Base-by-base conservation (phyloP, 2,329 filamentous ascomycete genomes). In the Trichoderma atrobrunneum region DNA sequence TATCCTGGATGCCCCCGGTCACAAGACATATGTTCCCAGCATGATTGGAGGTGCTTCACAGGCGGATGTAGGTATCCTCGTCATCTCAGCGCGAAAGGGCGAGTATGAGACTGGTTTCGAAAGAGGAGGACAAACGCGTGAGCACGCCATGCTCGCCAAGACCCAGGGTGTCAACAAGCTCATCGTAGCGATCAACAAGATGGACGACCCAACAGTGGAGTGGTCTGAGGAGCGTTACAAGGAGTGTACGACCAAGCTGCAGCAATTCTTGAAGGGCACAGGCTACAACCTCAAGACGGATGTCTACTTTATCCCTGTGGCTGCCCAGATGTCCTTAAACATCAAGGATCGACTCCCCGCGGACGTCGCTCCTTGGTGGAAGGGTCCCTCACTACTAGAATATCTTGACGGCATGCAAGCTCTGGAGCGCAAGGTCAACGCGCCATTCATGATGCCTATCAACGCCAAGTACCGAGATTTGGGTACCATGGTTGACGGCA, bases 21-120 rank as follows among this genome's bases (percentile, higher is more conserved):
- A 99, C 88, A 98, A 98, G 87, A 98, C 93, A 2, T 99, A 96
- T 77, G 96, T 99, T 21, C 95, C 96, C 62, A 96, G 92, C 87
- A 99, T 99, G 96, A 97, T 99, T 79, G 95, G 95, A 77, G 94
- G 94, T 81, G 94, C 94, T 36, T 95, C 94, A 14, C 94, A 97
- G 83, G 94, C 94, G 63, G 94, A 97, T 82, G 91, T 99, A 36
- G 96, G 96, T 81, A 93, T 98, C 77, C 88, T 99, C 61, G 96
- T 99, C 80, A 98, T 98, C 79, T 97, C 93, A 66, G 94, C 96
- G 56, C 92, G 96, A 79, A 98, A 98, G 87, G 96, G 96, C 80
- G 96, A 99, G 84, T 99, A 98, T 82, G 96, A 99, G 84, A 98
- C 96, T 39, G 96, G 96, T 64, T 99, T 99, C 81, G 96, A 99